Evolutionary conservation across 768 basidiomycete genomes (phyloP).

Genomic region (Suillus lakei): DNA sequence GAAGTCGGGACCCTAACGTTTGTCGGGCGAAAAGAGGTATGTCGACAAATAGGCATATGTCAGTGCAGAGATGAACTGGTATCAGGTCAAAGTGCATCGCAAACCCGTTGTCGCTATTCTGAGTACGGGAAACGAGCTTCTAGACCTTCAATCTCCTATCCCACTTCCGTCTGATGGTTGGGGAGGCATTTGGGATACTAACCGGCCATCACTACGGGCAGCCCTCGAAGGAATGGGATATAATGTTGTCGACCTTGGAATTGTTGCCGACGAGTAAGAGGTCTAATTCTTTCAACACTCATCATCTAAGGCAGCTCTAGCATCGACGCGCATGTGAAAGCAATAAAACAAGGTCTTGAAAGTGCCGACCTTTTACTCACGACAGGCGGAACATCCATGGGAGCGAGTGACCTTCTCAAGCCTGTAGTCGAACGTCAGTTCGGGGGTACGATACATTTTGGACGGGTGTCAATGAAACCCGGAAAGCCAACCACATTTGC

Average conservation of each 20-base stretch:
- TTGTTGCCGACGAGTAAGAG: conserved; percentile 73
- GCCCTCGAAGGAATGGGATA: conserved; percentile 76
- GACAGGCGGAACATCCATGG: conserved; percentile 94
- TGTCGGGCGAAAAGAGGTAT: conserved; percentile 73
- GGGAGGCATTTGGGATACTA: conserved; percentile 86
- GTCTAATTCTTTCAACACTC: conserved; percentile 1
- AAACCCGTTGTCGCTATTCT: conserved; percentile 81
- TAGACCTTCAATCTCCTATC: conserved; percentile 58
- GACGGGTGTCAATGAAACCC: conserved; percentile 80
- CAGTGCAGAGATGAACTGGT: conserved; percentile 4
- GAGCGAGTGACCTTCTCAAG: conserved; percentile 83
- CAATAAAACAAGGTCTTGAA: conserved; percentile 60
- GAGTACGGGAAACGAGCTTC: conserved; percentile 86
- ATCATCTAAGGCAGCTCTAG: conserved; percentile 36
- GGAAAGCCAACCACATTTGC: conserved; percentile 94
- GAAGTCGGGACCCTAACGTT: conserved; percentile 86
- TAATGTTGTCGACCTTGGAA: conserved; percentile 78
- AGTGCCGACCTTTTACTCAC: conserved; percentile 78
- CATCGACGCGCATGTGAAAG: conserved; percentile 58
- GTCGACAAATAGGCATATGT: conserved; percentile 11
- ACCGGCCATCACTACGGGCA: conserved; percentile 77
- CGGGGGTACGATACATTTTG: conserved; percentile 81
- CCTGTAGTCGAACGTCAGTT: conserved; percentile 85
- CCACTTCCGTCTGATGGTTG: conserved; percentile 46
- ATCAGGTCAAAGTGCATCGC: conserved; percentile 67